Base-by-base conservation (phyloP, 2,329 filamentous ascomycete species). In the Lecanicillium sp. region DNA sequence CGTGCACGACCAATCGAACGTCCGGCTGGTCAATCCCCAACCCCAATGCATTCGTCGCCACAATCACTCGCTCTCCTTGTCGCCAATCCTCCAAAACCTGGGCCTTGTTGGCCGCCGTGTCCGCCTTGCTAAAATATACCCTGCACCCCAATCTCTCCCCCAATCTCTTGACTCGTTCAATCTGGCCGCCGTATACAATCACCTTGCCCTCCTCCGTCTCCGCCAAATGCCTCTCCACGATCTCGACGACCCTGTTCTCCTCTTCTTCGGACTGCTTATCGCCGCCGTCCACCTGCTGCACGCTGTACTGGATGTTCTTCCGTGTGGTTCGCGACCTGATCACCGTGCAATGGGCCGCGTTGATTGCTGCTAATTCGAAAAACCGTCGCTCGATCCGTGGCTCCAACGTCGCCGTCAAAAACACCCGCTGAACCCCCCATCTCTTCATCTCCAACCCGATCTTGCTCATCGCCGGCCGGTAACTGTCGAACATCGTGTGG, bases 21-120 rank as follows among this genome's bases (percentile, higher is more conserved):
- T 42, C 35, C n/a, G 30, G 35, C 22, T 34, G 16, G 35, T 42
- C 35, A 13, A 42, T 35, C 2, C 35, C 35, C 17, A 42, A 29
- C n/a, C 40, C 35, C 19, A 42, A 35, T 22, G 35, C 35, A 20
- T 42, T 42, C 9, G 35, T 42, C n/a, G 30, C 31, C 14, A 42
- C 35, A 3, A 42, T 31, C 27, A 34, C 32, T 19, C 32, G 16
- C 32, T 29, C 28, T 12, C 15, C 28, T 14, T 12, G 5, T 14
- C 4, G 13, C 28, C 28, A 29, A 12, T 12, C 28, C 28, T 29
- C 28, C 28, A 29, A 13, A 12, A 29, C 15, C 15, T 14, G 28
- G 9, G 12, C 15, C 15, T 29, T 29, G 12, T 14, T 14, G 28
- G 13, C 28, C 15, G 12, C 12, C 28, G 28, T 29, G 28, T 29